Evolutionary conservation across 768 basidiomycete species (phyloP), one percentile per base, ranked within the genome.

Genomic region (Hericium erinaceus): DNA sequence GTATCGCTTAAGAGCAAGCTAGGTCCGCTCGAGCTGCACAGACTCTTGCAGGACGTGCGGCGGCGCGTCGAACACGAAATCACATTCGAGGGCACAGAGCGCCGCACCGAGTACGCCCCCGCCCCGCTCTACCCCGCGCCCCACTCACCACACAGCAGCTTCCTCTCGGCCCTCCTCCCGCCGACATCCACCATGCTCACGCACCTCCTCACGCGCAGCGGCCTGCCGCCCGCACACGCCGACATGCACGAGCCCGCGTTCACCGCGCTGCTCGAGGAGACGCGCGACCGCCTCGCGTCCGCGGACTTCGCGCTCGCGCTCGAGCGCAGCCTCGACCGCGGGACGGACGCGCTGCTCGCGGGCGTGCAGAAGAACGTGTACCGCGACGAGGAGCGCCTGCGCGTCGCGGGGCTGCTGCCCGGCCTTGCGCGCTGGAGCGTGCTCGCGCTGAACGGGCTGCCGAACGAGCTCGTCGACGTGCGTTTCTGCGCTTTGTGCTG

Each of bases 401-500:
- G 89, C 49, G 69, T 97, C 13, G 95, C 92, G 13, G 83, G 85
- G 5, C 71, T 95, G 63, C 71, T 98, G 28, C 94, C 93, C 4
- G 87, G 82, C 1, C 72, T 97, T 44, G 83, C 87, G 56, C 74
- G 82, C 57, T 93, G 92, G 91, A 85, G 84, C 64, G 80, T 80
- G 61, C 58, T 82, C 58, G 84, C 84, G 40, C 67, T 92, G 63
- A 78, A 82, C 60, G 80, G 80, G 16, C 67, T 85, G 56, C 90
- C 89, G 39, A 92, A 90, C 67, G 89, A 89, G 67, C 73, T 92
- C 61, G 80, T 92, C 26, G 91, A 94, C 73, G 92, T 92, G 66
- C 70, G 88, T 79, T 7, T 41, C 18, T 46, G 50, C 22, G 22
- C 56, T 56, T 26, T 20, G 39, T 40, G 33, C 16, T 37, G 39